These are phyloP conservation scores for Anthracocystis panici-leucophaei DNA, from an alignment of 1,284 basidiomycete genomes.

Conservation along the genomic window DNA sequence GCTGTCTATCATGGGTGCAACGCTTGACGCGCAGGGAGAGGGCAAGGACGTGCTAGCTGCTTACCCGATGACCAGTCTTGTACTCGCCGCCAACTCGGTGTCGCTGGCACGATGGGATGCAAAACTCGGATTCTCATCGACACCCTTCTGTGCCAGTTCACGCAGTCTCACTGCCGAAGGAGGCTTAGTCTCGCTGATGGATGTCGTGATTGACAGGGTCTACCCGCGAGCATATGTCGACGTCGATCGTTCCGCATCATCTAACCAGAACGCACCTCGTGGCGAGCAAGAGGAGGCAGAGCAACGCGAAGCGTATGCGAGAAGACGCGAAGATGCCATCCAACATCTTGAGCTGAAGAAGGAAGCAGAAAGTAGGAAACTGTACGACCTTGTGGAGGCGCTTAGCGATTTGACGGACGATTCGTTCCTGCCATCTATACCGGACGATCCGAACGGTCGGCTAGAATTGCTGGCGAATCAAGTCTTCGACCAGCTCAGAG, in stretches of 20 bases:
- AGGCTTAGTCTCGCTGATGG: conserved; percentile 81
- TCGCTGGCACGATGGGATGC: conserved; percentile 88
- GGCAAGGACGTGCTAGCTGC: conserved; percentile 86
- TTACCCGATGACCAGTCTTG: conserved; percentile 77
- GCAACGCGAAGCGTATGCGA: conserved; percentile 76
- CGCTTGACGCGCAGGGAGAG: conserved; percentile 72
- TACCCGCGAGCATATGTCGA: conserved; percentile 70
- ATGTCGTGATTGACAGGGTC: conserved; percentile 79
- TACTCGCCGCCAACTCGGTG: conserved; percentile 84
- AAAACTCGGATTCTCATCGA: conserved; percentile 80
- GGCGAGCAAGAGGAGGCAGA: conserved; percentile 74
- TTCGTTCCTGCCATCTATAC: conserved; percentile 25
- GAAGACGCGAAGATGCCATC: conserved; percentile 69
- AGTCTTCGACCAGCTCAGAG: conserved; percentile 25
- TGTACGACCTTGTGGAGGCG: conserved; percentile 44
- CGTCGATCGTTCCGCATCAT: conserved; percentile 44
- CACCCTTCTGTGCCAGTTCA: conserved; percentile 80
- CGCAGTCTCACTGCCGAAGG: conserved; percentile 85
- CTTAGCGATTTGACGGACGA: conserved; percentile 29
- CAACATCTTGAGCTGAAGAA: conserved; percentile 26
- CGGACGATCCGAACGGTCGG: conserved; percentile 26
- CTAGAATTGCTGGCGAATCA: conserved; percentile 22
- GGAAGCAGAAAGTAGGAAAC: conserved; percentile 22
- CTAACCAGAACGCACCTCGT: conserved; percentile 70
- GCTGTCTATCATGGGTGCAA: conserved; percentile 82